Evolutionary conservation across 1,139 yeast genomes (phyloP).

Genomic region (Hansenula lynferdii): DNA sequence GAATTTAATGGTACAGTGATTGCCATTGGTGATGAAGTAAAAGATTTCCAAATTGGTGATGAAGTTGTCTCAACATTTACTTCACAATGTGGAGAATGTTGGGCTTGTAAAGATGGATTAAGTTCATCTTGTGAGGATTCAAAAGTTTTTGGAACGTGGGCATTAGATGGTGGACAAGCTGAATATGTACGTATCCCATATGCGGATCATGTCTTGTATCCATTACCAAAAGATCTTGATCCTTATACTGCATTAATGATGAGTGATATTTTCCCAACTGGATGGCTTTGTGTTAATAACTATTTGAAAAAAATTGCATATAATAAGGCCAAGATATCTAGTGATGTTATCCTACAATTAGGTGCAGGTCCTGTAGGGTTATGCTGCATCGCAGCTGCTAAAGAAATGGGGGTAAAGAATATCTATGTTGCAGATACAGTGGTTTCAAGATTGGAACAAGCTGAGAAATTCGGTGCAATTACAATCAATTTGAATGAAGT

Average conservation of each 20-base stretch:
- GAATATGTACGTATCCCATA: conserved; percentile 53
- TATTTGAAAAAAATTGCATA: conserved; percentile 31
- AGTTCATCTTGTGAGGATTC: conserved; percentile 41
- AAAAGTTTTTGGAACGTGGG: conserved; percentile 54
- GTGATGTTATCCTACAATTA: conserved; percentile 38
- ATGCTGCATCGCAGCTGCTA: conserved; percentile 77
- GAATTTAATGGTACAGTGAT: conserved; percentile 80
- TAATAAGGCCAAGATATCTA: conserved; percentile 24
- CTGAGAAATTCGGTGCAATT: conserved; percentile 68
- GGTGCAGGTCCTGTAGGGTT: conserved; percentile 74
- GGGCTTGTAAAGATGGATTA: conserved; percentile 44
- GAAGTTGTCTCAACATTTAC: conserved; percentile 49
- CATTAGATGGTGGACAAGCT: conserved; percentile 64
- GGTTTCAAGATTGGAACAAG: conserved; percentile 56
- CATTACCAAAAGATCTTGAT: conserved; percentile 34
- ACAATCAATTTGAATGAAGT: conserved; percentile 49
- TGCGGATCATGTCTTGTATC: conserved; percentile 47
- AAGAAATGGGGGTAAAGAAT: conserved; percentile 62
- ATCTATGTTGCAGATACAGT: conserved; percentile 79
- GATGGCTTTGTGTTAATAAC: conserved; percentile 53
- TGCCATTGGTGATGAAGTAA: conserved; percentile 60
- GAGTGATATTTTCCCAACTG: conserved; percentile 68
- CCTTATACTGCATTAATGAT: conserved; percentile 49
- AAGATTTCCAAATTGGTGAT: conserved; percentile 63
- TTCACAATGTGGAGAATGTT: conserved; percentile 40